A percentile compares a stretch with the other conserved stretches of the same genome.
phyloP scores from a whole-genome alignment of 768 basidiomycete genomes.

The Coprinellus aureogranulatus region DNA sequence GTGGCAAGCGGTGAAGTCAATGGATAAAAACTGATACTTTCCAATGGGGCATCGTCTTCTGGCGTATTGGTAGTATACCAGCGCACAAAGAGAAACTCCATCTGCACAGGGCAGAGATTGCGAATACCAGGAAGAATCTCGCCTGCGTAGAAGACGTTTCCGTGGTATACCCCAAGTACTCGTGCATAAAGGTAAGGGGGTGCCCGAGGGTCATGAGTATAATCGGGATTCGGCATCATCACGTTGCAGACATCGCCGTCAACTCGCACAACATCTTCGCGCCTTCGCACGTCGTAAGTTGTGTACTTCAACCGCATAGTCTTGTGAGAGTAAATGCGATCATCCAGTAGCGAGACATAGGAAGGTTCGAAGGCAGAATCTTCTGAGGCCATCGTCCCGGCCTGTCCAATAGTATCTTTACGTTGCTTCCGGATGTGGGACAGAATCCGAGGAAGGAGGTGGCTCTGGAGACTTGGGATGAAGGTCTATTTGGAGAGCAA shows the following conservation, averaged over 20 bases:
- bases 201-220: not conserved
- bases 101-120: not conserved
- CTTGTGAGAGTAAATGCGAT: conserved; percentile 1
- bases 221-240: conserved; percentile 2
- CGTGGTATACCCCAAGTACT: conserved; percentile 20
- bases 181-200: conserved; percentile 22
- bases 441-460: not conserved
- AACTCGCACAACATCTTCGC: not conserved
- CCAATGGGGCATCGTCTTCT: not conserved
- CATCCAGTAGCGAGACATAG: not conserved
- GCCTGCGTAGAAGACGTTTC: conserved; percentile 15
- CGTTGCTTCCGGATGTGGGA: not conserved
- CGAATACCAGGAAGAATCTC: not conserved
- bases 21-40: not conserved
- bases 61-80: not conserved
- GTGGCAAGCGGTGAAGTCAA: not conserved
- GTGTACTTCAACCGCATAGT: not conserved
- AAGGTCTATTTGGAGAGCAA: conserved; percentile 24
- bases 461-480: conserved; percentile 8
- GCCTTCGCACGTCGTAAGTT: not conserved
- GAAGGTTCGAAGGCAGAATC: not conserved
- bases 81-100: not conserved
- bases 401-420: not conserved
- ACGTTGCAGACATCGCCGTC: not conserved
- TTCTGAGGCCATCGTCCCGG: not conserved